These are phyloP conservation scores for Metarhizium humberi DNA, from an alignment of 2,329 filamentous ascomycete genomes.

Conservation along the genomic window DNA sequence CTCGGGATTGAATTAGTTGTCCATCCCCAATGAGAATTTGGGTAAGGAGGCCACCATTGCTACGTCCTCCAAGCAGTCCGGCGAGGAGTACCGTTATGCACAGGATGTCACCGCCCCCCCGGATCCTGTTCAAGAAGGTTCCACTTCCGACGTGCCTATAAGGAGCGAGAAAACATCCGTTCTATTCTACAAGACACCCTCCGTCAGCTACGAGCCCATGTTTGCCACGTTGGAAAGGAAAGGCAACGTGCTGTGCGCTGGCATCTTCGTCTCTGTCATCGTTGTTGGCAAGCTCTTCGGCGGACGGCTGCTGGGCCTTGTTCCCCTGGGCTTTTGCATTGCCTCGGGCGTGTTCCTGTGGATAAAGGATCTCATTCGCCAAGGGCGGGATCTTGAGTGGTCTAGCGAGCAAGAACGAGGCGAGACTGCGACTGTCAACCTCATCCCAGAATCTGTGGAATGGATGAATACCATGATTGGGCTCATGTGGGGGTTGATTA, in stretches of 20 bases:
- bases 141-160: constrained; percentile 89
- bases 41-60: constrained; percentile 64
- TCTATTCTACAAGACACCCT: constrained; percentile 88
- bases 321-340: constrained; percentile 64
- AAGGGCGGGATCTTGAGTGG: constrained; percentile 81
- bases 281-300: constrained; percentile 73
- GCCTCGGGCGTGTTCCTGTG: constrained; percentile 76
- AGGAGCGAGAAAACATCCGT: constrained; percentile 95
- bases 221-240: constrained; percentile 67
- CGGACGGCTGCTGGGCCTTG: constrained; percentile 63
- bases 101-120: constrained; percentile 90
- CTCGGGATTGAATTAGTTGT: constrained; percentile 41
- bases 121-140: constrained; percentile 70
- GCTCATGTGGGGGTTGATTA: constrained; percentile 83
- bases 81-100: constrained; percentile 70
- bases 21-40: constrained; percentile 83
- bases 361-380: constrained; percentile 78
- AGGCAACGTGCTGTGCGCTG: constrained; percentile 60
- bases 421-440: constrained; percentile 74
- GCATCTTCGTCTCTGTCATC: constrained; percentile 64
- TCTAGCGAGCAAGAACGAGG: constrained; percentile 76
- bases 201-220: constrained; percentile 83
- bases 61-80: constrained; percentile 61
- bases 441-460: constrained; percentile 86
- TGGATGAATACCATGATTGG: constrained; percentile 91